Conservation (phyloP, 2,329 filamentous ascomycete genomes). For the Aschersonia sp. region DNA sequence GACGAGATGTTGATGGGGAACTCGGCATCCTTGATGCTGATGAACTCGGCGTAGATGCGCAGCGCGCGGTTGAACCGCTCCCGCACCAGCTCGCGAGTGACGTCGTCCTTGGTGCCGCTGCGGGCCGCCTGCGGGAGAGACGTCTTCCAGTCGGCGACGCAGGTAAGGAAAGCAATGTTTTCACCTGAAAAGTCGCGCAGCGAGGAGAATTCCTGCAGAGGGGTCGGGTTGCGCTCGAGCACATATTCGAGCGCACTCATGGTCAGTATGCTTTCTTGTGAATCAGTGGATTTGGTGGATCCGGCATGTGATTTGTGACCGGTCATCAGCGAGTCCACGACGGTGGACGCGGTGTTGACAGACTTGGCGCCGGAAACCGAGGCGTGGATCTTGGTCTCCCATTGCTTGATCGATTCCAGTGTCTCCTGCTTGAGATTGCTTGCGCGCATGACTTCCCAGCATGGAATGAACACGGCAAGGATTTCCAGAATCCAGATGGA, state of each 20-base stretch:
- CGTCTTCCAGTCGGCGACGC: slow-evolving; percentile 40
- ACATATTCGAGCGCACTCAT: slow-evolving; percentile 49
- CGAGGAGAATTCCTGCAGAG: slow-evolving; percentile 49
- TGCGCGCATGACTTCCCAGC: slow-evolving; percentile 37
- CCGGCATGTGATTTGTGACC: slow-evolving; percentile 18
- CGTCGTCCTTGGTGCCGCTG: slow-evolving; percentile 8
- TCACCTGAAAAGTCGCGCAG: slow-evolving; percentile 54
- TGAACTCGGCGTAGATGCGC: slow-evolving; percentile 44
- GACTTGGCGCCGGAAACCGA: slow-evolving; percentile 7
- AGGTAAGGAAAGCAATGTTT: slow-evolving; percentile 52
- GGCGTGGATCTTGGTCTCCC: slow-evolving; percentile 23
- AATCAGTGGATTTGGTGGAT: slow-evolving; percentile 9
- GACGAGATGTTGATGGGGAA: slow-evolving; percentile 51
- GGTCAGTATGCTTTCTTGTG: slow-evolving; percentile 31
- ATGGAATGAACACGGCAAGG: slow-evolving; percentile 46
- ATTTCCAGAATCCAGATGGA: slow-evolving; percentile 47
- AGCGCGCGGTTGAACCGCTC: slow-evolving; percentile 40
- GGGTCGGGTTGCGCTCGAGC: slow-evolving; percentile 40
- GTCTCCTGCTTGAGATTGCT: slow-evolving; percentile 25
- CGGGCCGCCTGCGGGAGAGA: slow-evolving; percentile 12
- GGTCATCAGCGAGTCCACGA: slow-evolving; percentile 12
- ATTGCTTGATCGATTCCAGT: slow-evolving; percentile 26
- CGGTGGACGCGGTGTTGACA: slow-evolving; percentile 8
- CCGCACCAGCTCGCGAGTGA: slow-evolving; percentile 17
- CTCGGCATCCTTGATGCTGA: slow-evolving; percentile 41